Evolutionary conservation across 495 filamentous ascomycete genomes (phyloP).

Genomic region (Niebla homalea): DNA sequence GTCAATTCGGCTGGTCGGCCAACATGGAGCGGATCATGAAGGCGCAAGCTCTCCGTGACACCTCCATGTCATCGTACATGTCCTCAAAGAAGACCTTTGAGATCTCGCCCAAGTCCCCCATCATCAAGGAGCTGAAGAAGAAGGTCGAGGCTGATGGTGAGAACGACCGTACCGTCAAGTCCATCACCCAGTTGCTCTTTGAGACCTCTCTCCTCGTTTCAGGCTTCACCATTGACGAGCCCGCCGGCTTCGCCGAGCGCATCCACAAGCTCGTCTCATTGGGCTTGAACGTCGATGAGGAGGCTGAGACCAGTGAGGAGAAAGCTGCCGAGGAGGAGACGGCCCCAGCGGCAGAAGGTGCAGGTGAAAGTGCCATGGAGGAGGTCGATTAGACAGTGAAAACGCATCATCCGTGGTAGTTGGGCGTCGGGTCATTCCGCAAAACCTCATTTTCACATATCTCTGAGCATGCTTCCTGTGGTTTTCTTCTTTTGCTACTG

Average conservation of each 20-base stretch:
- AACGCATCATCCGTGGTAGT: too few species aligned
- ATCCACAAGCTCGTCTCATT: constrained; percentile 98
- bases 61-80: constrained; percentile 99
- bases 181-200: constrained; percentile 91
- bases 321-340: constrained; percentile 47
- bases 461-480: too few species aligned
- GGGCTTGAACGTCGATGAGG: constrained; percentile 91
- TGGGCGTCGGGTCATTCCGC: too few species aligned
- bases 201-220: constrained; percentile 97
- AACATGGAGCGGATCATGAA: constrained; percentile 99
- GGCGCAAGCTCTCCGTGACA: constrained; percentile 98
- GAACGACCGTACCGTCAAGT: constrained; percentile 96
- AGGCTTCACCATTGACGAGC: constrained; percentile 98
- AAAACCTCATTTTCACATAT: background rate
- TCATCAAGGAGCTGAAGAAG: constrained; percentile 97
- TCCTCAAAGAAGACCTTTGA: constrained; percentile 99
- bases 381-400: constrained; percentile 49
- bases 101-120: constrained; percentile 95
- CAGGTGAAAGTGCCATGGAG: constrained; percentile 58
- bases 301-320: constrained; percentile 59
- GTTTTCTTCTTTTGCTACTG: too few species aligned
- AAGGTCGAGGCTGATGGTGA: constrained; percentile 96
- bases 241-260: constrained; percentile 90
- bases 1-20: constrained; percentile 99
- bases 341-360: constrained; percentile 36